A percentile compares a stretch with the other conserved stretches of the same genome.
These are phyloP conservation scores for Multifurca ochricompacta DNA, from an alignment of 768 basidiomycete genomes.

Conservation along the genomic window DNA sequence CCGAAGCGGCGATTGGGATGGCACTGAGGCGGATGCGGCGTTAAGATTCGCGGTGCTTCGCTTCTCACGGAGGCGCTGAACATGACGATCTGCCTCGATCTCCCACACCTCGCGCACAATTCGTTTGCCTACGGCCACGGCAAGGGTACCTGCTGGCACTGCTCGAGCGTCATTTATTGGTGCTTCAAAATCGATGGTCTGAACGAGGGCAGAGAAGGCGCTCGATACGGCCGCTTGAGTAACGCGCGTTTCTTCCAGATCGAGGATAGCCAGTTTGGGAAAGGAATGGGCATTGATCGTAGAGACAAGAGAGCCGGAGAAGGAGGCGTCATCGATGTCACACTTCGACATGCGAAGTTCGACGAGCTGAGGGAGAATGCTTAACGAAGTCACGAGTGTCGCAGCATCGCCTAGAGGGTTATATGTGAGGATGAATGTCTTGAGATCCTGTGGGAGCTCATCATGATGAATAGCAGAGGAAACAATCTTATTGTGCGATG, in stretches of 20 bases:
- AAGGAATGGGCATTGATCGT: constrained; percentile 32
- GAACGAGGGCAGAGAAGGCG: constrained; percentile 41
- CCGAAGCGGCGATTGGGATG: constrained; percentile 9
- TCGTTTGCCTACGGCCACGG: constrained; percentile 59
- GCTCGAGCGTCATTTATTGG: constrained; percentile 35
- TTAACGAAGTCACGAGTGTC: constrained; percentile 9
- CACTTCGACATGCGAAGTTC: constrained; percentile 13
- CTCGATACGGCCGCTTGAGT: constrained; percentile 38
- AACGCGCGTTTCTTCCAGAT: constrained; percentile 59
- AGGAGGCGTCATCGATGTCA: constrained; percentile 53
- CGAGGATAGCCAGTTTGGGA: constrained; percentile 45
- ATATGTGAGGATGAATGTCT: constrained; percentile 54
- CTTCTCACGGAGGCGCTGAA: constrained; percentile 25
- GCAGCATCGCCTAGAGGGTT: constrained; percentile 50
- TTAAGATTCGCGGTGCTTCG: constrained; percentile 21
- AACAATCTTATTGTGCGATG: constrained; percentile 57
- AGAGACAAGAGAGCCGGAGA: constrained; percentile 34
- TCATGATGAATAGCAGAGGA: constrained; percentile 45
- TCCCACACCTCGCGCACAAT: constrained; percentile 75
- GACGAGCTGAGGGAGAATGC: constrained; percentile 13
- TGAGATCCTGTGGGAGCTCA: constrained; percentile 44
- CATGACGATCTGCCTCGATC: constrained; percentile 55
- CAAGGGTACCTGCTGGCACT: not conserved
- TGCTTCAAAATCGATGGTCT: constrained; percentile 47
- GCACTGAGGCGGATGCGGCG: constrained; percentile 5